phyloP scores from a whole-genome alignment of 1,139 yeast genomes.

The Pichia sp. region DNA sequence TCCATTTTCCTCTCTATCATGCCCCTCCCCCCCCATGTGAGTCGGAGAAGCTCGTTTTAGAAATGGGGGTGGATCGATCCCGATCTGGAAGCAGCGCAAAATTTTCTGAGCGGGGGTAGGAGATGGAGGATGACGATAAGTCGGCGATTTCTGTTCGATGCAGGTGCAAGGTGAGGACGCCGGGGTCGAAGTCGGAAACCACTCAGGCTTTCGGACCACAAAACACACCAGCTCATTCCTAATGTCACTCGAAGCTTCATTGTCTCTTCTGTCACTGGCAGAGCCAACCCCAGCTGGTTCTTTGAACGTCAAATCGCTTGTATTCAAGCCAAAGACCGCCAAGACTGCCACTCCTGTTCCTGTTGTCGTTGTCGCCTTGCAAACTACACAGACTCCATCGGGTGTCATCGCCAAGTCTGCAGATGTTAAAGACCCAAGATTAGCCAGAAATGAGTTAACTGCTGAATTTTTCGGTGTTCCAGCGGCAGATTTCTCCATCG shows the following conservation, averaged over 20 bases:
- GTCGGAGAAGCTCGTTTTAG: neutral
- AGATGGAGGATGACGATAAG: neutral
- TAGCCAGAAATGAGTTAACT: slow-evolving; percentile 79
- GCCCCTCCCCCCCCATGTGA: too few relatives aligned
- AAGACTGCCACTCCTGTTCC: slow-evolving; percentile 81
- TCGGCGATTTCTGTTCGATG: neutral
- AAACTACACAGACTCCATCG: slow-evolving; percentile 67
- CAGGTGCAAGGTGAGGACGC: neutral
- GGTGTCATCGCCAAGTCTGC: slow-evolving; percentile 63
- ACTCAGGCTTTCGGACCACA: too few relatives aligned
- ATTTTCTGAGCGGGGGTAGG: neutral
- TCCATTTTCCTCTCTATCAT: too few relatives aligned
- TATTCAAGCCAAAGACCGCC: slow-evolving; percentile 89
- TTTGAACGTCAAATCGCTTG: slow-evolving; percentile 57
- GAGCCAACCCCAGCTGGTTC: slow-evolving; percentile 45
- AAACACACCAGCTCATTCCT: neutral
- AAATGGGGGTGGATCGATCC: neutral
- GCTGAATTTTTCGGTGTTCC: slow-evolving; percentile 58
- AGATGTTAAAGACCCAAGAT: slow-evolving; percentile 76
- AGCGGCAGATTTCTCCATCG: slow-evolving; percentile 66
- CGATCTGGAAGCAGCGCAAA: slow-evolving; percentile 2
- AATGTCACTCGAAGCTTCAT: slow-evolving; percentile 54
- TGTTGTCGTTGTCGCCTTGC: slow-evolving; percentile 72
- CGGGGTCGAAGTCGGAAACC: too few relatives aligned
- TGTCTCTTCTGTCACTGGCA: slow-evolving; percentile 52